Evolutionary conservation across 257 asterid genomes (phyloP).

Genomic region (Haberlea rhodopensis): DNA sequence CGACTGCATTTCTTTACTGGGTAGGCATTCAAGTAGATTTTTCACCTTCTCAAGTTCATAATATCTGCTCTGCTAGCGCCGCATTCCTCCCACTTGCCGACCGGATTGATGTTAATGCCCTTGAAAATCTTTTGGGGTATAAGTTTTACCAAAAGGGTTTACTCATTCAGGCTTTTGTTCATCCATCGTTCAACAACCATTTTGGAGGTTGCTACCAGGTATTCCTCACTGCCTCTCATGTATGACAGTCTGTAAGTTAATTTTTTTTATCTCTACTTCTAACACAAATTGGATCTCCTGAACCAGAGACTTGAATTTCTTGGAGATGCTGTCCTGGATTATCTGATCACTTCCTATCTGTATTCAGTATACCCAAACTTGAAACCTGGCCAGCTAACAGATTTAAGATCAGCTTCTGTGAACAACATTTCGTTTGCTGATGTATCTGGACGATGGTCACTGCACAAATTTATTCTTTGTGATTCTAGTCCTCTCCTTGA

Average conservation of each 20-base stretch:
- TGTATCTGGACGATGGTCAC: conserved; percentile 62
- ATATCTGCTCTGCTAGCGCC: conserved; percentile 58
- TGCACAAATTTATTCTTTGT: conserved; percentile 62
- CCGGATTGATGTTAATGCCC: conserved; percentile 48
- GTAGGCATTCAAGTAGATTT: conserved; percentile 66
- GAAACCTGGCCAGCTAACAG: conserved; percentile 95
- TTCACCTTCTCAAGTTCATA: conserved; percentile 41
- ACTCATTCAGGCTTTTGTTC: conserved; percentile 92
- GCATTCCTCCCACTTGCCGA: conserved; percentile 55
- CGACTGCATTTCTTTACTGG: conserved; percentile 86
- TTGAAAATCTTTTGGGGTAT: conserved; percentile 59
- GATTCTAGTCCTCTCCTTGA: conserved; percentile 63
- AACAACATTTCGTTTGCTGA: conserved; percentile 79
- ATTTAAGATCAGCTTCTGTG: conserved; percentile 78
- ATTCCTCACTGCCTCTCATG: conserved; percentile 22
- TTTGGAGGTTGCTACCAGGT: conserved; percentile 98
- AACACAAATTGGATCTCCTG: conserved; percentile 31
- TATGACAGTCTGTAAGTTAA: conserved; percentile 9
- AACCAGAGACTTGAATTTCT: conserved; percentile 92
- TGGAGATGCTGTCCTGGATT: conserved; percentile 98
- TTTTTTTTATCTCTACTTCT: conserved; percentile 15
- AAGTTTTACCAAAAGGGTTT: conserved; percentile 69
- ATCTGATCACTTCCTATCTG: conserved; percentile 87
- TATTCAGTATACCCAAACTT: conserved; percentile 77
- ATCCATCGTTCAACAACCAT: conserved; percentile 77